Base-by-base conservation (phyloP, 108 stramenopile genomes). In the Schizochytrium sp. region DNA sequence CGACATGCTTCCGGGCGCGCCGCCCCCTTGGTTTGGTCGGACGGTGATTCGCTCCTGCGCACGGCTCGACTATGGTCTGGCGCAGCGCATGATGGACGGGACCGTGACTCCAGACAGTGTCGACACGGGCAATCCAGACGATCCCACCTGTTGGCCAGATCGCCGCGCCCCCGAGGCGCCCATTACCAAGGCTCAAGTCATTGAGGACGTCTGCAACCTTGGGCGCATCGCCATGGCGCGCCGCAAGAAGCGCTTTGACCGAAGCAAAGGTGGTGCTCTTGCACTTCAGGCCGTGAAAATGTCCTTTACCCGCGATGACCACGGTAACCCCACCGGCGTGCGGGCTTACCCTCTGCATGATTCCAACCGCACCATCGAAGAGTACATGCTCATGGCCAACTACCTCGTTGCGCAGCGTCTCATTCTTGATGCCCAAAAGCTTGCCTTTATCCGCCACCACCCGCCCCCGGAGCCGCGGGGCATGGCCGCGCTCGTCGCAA, bases 371-470 rank as follows among this genome's bases (percentile, higher is more conserved):
- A 92, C 98, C 5, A 95, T 99, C 28, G 98, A 99, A 92, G 98
- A 99, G 92, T 99, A 96, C 93, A 99, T 99, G 98, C 95, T 99
- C 6, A 89, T 98, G 53, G 98, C 98, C 43, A 99, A 99, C 90
- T 99, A 94, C 91, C 92, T 98, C 41, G 98, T 99, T 23, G 98
- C 98, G 21, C 96, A 97, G 89, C 92, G 95, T 14, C 93, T 98
- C 5, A 95, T 97, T 58, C 94, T 96, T 5, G 95, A 97, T 72
- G 95, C 96, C 14, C 93, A 92, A 41, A 91, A 91, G n/a, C 88
- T 90, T 10, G 96, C 96, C 5, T 90, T 97, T n/a, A 88, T 97
- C 5, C 92, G 96, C 16, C 90, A 95, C 69, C 98, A 97, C 89
- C 91, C 93, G 8, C 89, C 91, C 21, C 91, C 89, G 18, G 58